These are phyloP conservation scores for Epichloe amarillans DNA, from an alignment of 2,329 filamentous ascomycete species.

Conservation along the genomic window DNA sequence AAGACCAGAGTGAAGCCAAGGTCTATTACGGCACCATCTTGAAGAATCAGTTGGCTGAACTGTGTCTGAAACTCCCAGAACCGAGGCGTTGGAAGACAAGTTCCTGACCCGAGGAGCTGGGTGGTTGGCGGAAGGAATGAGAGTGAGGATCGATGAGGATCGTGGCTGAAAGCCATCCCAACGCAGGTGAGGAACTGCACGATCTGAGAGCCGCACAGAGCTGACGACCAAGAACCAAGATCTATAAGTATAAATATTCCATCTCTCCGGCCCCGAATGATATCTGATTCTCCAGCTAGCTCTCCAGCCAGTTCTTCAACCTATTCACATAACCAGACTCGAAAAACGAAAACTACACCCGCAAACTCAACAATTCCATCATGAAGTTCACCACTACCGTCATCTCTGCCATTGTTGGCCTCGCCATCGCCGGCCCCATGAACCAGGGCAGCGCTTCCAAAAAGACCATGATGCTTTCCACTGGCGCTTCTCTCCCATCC, in stretches of 20 bases:
- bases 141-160: background rate
- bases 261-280: background rate
- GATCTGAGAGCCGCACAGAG: background rate
- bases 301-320: background rate
- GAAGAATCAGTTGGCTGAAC: too few relatives aligned
- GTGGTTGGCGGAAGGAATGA: background rate
- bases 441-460: background rate
- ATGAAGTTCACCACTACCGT: slow-evolving; percentile 1
- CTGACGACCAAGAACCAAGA: background rate
- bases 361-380: background rate
- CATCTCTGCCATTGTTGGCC: background rate
- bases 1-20: too few relatives aligned
- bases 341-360: background rate
- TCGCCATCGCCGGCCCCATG: background rate
- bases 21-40: too few relatives aligned
- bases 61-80: too few relatives aligned
- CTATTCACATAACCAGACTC: background rate
- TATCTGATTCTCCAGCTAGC: background rate
- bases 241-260: background rate
- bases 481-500: background rate
- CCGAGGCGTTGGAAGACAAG: too few relatives aligned
- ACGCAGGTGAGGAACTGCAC: background rate
- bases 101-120: too few relatives aligned
- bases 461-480: background rate
- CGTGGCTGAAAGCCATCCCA: background rate